Evolutionary conservation across 2,329 filamentous ascomycete genomes (phyloP), one percentile per base, ranked within the genome.

Genomic region (Anthostomella pinea): DNA sequence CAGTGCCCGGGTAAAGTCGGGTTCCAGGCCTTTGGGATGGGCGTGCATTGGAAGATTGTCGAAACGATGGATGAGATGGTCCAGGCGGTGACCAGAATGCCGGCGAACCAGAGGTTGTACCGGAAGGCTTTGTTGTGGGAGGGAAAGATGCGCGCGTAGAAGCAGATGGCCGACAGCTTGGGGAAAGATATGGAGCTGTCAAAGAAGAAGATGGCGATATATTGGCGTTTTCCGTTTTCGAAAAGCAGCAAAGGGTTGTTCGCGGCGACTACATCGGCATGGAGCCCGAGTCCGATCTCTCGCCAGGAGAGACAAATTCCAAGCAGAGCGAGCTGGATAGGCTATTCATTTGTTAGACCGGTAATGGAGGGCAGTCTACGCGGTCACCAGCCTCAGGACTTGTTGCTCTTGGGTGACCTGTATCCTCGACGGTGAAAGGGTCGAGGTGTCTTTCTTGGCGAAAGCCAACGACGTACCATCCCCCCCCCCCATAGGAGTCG

Each of bases 161-260:
- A 44, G 33, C 38, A 44, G 14, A 46, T 34, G 32, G 40, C 44
- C 11, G 44, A 46, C 5, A 46, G 27, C 31, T 46, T 46, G 8
- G 40, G 44, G 27, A 46, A 26, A 14, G 44, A 36, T 26, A 46
- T 43, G 23, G 40, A 41, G 29, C 28, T 35, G 16, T 46, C 40
- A 33, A 43, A 46, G 20, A 46, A 41, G 32, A 46, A 46, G 34
- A 44, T 41, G 31, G 38, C 35, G 24, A 46, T 33, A 27, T 38
- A 46, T n/a, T 43, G 37, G 13, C 30, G 28, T 31, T 43, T 46
- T 15, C 23, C 40, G 16, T 38, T 33, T 11, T 35, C 14, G 3
- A 35, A 8, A n/a, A 44, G 38, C 14, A 27, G 33, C 16, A 20
- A 6, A 5, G 44, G 40, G 22, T 46, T 38, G 3, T 28, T 5